Evolutionary conservation across 108 stramenopile genomes (phyloP), one percentile per base, ranked within the genome.

Genomic region (Cylindrotheca closterium): DNA sequence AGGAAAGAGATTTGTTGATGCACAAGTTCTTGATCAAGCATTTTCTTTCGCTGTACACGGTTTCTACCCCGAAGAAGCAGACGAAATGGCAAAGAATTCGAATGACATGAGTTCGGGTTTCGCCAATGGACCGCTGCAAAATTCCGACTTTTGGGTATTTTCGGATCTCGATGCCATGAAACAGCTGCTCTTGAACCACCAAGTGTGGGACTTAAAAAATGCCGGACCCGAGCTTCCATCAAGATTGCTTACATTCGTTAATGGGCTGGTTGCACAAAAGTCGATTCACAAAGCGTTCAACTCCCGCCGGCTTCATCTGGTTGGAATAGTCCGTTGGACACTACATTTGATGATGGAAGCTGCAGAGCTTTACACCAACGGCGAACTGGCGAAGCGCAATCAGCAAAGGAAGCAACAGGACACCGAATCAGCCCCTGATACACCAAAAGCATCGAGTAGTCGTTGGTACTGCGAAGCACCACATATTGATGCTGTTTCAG

Each of bases 111-210:
- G 49, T 62, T 33, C 34, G 55, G 57, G 30, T 21, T 8, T 34
- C 8, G 4, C 50, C 17, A 46, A 51, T 12, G 54, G 15, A 25
- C 64, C 60, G 10, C 51, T 46, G 51, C 68, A 64, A 19, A 63
- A 71, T 54, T 80, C 81, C 34, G 75, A 81, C 48, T 69, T 73
- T n/a, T 95, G 89, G 88, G 81, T 92, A 17, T 87, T 95, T 58
- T 70, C 86, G 30, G 94, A 95, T 73, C 70, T 92, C 49, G 94
- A 95, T 68, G 94, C 94, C 23, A 88, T 95, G 89, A 95, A 92
- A 69, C 87, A 90, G 45, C 73, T 95, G 4, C 72, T 95, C 23
- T 73, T 92, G 30, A 95, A 95, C 60, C 94, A 95, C 50, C 89
- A 92, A 74, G 89, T 95, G 18, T 95, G 94, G 94, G 89, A 91